Conservation (phyloP, 768 basidiomycete genomes). For the Hortiboletus flavorubellus region DNA sequence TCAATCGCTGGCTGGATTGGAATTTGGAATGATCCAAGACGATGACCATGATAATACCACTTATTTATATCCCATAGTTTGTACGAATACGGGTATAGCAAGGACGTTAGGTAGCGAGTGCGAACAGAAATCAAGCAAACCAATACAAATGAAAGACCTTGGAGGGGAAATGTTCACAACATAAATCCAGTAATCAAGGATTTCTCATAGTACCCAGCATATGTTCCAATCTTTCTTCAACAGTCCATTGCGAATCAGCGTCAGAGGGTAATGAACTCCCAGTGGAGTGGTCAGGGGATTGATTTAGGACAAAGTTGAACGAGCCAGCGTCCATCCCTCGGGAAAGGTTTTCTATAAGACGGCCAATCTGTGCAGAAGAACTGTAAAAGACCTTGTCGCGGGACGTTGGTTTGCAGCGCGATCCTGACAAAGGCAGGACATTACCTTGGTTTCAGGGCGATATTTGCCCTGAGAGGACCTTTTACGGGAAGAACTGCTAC, state of each 20-base stretch:
- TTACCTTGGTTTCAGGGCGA: slow-evolving; percentile 83
- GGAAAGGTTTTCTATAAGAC: slow-evolving; percentile 79
- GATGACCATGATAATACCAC: slow-evolving; percentile 12
- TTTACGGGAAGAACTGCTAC: slow-evolving; percentile 59
- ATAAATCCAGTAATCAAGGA: slow-evolving; percentile 30
- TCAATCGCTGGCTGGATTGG: slow-evolving; percentile 75
- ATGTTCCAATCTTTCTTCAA: slow-evolving; percentile 73
- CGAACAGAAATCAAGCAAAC: slow-evolving; percentile 14
- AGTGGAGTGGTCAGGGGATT: slow-evolving; percentile 48
- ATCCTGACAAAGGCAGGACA: slow-evolving; percentile 19
- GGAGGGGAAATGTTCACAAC: slow-evolving; percentile 12
- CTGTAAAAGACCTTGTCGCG: slow-evolving; percentile 34
- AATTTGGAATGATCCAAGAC: slow-evolving; percentile 34
- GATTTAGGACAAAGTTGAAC: slow-evolving; percentile 65
- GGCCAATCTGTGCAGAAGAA: slow-evolving; percentile 74
- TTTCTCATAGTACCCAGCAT: slow-evolving; percentile 50
- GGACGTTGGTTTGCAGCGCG: slow-evolving; percentile 7
- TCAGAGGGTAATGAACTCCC: slow-evolving; percentile 62
- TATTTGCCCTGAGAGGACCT: slow-evolving; percentile 50
- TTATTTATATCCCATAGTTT: slow-evolving; percentile 35
- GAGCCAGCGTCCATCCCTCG: slow-evolving; percentile 80
- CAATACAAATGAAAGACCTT: slow-evolving; percentile 12
- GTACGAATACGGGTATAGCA: slow-evolving; percentile 32
- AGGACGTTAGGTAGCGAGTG: slow-evolving; percentile 20
- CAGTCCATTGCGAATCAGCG: slow-evolving; percentile 60